Evolutionary conservation across 2,329 filamentous ascomycete species (phyloP).

Genomic region (Aspergillus quadricinctus): DNA sequence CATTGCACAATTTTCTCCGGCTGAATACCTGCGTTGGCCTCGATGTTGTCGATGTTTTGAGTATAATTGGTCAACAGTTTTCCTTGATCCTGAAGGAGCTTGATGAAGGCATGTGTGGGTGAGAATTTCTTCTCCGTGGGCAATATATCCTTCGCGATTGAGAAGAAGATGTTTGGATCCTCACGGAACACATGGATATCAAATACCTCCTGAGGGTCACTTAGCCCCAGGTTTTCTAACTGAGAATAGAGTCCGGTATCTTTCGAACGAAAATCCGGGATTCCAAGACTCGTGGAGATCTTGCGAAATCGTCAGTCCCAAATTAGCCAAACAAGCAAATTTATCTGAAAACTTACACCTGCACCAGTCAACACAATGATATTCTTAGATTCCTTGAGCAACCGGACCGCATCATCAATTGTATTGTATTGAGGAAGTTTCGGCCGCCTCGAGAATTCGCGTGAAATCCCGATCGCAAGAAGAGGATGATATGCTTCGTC

Average conservation of each 20-base stretch:
- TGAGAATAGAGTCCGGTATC: slow-evolving; percentile 87
- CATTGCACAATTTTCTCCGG: slow-evolving; percentile 87
- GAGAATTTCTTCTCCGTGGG: slow-evolving; percentile 76
- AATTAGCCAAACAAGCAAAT: not conserved
- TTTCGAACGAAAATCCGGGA: slow-evolving; percentile 94
- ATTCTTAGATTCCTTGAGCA: slow-evolving; percentile 71
- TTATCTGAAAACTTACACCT: slow-evolving; percentile 48
- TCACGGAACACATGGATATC: slow-evolving; percentile 82
- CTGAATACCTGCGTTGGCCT: slow-evolving; percentile 76
- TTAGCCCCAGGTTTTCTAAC: slow-evolving; percentile 69
- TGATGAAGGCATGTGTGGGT: slow-evolving; percentile 91
- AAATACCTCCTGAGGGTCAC: slow-evolving; percentile 91
- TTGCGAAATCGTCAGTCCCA: slow-evolving; percentile 16
- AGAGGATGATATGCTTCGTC: slow-evolving; percentile 73
- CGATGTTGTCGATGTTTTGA: slow-evolving; percentile 97
- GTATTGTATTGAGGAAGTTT: slow-evolving; percentile 79
- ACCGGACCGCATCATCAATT: slow-evolving; percentile 76
- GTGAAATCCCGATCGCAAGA: slow-evolving; percentile 70
- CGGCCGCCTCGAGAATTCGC: slow-evolving; percentile 75
- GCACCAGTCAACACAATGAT: slow-evolving; percentile 93
- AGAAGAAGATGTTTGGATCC: slow-evolving; percentile 87
- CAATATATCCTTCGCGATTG: slow-evolving; percentile 83
- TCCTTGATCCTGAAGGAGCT: slow-evolving; percentile 76
- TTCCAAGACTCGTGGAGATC: slow-evolving; percentile 93
- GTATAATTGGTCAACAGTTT: slow-evolving; percentile 97